Evolutionary conservation across 768 basidiomycete species (phyloP).

Genomic region (Leucosporidium creatinivorum): DNA sequence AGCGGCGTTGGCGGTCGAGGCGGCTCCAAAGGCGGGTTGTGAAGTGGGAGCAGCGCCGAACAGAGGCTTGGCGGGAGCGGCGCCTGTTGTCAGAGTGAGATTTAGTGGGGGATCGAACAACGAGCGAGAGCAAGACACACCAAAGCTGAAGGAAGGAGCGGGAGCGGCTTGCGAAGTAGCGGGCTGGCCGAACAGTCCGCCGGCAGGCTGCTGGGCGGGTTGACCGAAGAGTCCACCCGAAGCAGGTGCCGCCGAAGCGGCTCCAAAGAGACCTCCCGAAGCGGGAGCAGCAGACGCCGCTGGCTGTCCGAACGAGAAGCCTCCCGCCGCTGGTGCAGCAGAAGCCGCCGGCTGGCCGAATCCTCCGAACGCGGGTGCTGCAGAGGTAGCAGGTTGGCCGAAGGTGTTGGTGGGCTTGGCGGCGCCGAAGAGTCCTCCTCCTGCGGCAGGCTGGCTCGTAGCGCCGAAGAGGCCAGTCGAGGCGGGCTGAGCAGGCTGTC

Average conservation of each 20-base stretch:
- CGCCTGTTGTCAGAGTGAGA: background rate
- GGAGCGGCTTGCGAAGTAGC: slow-evolving; percentile 13
- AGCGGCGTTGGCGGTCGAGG: background rate
- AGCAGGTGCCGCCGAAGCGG: background rate
- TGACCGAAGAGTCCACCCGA: slow-evolving; percentile 9
- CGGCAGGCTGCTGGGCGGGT: background rate
- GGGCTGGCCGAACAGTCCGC: slow-evolving; percentile 19
- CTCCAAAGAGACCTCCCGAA: slow-evolving; percentile 6
- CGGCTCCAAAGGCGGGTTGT: no score
- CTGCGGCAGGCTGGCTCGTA: slow-evolving; percentile 9
- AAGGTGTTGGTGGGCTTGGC: slow-evolving; percentile 6
- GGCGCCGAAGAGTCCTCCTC: slow-evolving; percentile 22
- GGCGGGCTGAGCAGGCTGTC: slow-evolving; percentile 26
- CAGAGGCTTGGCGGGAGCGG: slow-evolving; percentile 1
- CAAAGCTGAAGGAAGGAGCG: background rate
- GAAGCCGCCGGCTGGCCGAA: background rate
- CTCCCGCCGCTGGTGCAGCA: background rate
- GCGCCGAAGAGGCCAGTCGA: background rate
- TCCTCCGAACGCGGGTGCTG: slow-evolving; percentile 38
- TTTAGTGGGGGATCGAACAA: background rate
- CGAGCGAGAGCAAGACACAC: background rate
- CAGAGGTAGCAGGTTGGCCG: slow-evolving; percentile 30
- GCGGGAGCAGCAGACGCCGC: slow-evolving; percentile 6
- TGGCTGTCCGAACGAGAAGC: slow-evolving; percentile 2
- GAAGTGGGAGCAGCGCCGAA: background rate